Evolutionary conservation across 148 eudicot species (phyloP).

Genomic region (Fagopyrum homotropicum): DNA sequence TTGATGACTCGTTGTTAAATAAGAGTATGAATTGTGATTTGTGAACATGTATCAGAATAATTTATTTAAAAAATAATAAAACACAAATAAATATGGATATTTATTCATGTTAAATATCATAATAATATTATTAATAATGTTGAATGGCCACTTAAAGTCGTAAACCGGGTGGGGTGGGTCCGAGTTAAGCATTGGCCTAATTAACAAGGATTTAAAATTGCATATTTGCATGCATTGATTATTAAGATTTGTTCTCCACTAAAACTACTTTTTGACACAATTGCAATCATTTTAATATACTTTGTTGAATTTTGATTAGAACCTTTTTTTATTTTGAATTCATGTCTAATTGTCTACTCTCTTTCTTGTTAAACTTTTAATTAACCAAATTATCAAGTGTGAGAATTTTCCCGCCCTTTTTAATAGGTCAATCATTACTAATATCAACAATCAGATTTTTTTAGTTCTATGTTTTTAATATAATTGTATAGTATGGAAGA

Average conservation of each 20-base stretch:
- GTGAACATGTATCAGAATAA: background rate
- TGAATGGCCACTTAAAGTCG: background rate
- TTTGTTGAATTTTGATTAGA: background rate
- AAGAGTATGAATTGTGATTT: background rate
- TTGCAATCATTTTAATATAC: slow-evolving; percentile 4
- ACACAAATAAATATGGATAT: background rate
- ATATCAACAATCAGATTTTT: too few species aligned
- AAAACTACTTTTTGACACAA: background rate
- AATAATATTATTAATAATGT: background rate
- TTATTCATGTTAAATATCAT: background rate
- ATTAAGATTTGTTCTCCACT: background rate
- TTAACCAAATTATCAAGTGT: background rate
- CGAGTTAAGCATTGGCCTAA: background rate
- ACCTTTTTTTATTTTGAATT: background rate
- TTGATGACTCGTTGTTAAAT: background rate
- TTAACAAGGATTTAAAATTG: background rate
- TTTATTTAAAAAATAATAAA: too few species aligned
- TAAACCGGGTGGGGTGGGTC: background rate
- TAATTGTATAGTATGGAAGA: too few species aligned
- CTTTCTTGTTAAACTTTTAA: background rate
- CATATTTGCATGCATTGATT: background rate
- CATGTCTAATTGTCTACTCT: background rate
- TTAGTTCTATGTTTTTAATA: too few species aligned
- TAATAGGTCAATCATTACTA: too few species aligned
- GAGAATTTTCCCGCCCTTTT: background rate